phyloP scores from a whole-genome alignment of 441 rosid genomes.

The Breynia disticha region DNA sequence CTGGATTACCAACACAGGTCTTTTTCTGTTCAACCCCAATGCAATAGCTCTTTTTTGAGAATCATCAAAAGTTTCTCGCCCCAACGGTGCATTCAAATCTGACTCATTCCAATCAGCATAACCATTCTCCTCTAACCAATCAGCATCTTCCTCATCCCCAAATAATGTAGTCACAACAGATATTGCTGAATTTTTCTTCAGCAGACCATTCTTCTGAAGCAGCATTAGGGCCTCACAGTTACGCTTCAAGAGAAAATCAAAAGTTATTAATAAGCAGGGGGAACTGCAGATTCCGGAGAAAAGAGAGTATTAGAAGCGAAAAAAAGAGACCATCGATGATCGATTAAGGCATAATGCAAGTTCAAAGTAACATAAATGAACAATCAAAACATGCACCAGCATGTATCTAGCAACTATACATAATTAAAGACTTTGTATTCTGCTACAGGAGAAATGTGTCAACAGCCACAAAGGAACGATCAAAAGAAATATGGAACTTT shows the following conservation, averaged over 20 bases:
- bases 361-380: too few relatives aligned
- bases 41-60: conserved; percentile 65
- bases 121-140: conserved; percentile 55
- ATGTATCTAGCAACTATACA: too few relatives aligned
- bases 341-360: too few relatives aligned
- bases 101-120: conserved; percentile 54
- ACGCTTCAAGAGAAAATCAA: conserved; percentile 46
- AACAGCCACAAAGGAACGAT: too few relatives aligned
- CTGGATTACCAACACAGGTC: conserved; percentile 65
- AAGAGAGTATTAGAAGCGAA: too few relatives aligned
- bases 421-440: too few relatives aligned
- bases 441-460: too few relatives aligned
- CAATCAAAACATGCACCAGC: too few relatives aligned
- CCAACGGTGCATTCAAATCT: conserved; percentile 40
- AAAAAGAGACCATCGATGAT: too few relatives aligned
- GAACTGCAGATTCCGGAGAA: neutral
- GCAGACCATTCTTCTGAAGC: conserved; percentile 86
- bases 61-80: conserved; percentile 39
- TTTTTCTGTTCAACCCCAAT: conserved; percentile 72
- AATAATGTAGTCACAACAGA: conserved; percentile 76
- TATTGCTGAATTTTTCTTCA: conserved; percentile 67
- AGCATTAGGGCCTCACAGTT: conserved; percentile 96
- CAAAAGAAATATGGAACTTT: too few relatives aligned
- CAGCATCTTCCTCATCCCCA: conserved; percentile 69
- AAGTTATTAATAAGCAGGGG: conserved; percentile 12